Evolutionary conservation across 2,329 filamentous ascomycete genomes (phyloP).

Genomic region (Paraconiothyrium sp.): DNA sequence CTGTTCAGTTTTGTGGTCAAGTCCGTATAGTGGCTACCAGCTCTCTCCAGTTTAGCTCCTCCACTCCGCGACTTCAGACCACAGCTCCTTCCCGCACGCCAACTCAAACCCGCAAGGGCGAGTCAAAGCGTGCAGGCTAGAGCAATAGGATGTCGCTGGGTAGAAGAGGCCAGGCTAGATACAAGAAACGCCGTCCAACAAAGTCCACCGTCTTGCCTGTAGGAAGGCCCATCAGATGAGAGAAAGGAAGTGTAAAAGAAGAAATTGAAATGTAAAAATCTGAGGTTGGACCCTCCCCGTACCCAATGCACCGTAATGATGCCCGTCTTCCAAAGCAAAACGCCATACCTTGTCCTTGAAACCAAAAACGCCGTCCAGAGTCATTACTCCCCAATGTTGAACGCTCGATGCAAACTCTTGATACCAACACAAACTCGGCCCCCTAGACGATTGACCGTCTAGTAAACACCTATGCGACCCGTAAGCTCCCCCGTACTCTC

Average conservation of each 20-base stretch:
- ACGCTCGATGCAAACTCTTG: neutral
- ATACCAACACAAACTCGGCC: neutral
- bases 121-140: constrained; percentile 31
- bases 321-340: neutral
- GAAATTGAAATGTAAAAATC: neutral
- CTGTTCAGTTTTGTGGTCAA: too few species aligned
- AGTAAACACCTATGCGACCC: constrained; percentile 27
- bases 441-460: constrained; percentile 4
- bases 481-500: constrained; percentile 35
- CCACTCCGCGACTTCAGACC: neutral
- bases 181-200: neutral
- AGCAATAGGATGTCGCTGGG: constrained; percentile 11
- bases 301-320: constrained; percentile 13
- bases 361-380: neutral
- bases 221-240: neutral
- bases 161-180: neutral
- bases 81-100: neutral
- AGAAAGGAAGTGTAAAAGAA: neutral
- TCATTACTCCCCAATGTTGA: constrained; percentile 2
- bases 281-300: neutral
- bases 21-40: too few species aligned
- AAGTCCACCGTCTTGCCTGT: neutral
- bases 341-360: neutral
- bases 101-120: constrained; percentile 15
- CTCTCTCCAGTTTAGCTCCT: neutral